Evolutionary conservation across 306 rosid genomes (phyloP).

Genomic region (barrel medic (Medicago truncatula)): MtrunA17r5.0-ANR NC_053044.1:26974001-26974500

Average conservation of each 20-base stretch:
- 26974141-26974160: conserved; percentile 30
- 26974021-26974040: background rate
- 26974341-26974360: conserved; percentile 19
- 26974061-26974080: conserved; percentile 19
- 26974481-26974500: conserved; percentile 47
- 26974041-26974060: background rate
- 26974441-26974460: conserved; percentile 23
- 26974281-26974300: conserved; percentile 15
- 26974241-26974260: conserved; percentile 24
- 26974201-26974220: conserved; percentile 11
- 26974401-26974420: conserved; percentile 40
- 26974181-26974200: conserved; percentile 16
- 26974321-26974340: conserved; percentile 39
- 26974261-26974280: conserved; percentile 37
- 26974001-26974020: background rate
- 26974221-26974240: conserved; percentile 17
- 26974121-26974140: conserved; percentile 21
- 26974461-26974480: conserved; percentile 13
- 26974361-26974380: conserved; percentile 23
- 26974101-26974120: conserved; percentile 36
- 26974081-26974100: conserved; percentile 22
- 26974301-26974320: conserved; percentile 46
- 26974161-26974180: conserved; percentile 40
- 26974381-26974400: conserved; percentile 30
- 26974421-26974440: conserved; percentile 20